A percentile compares a stretch with the other conserved stretches of the same genome.
phyloP scores from a whole-genome alignment of 177 flowering plant genomes.

The Vitis hybrid region DNA sequence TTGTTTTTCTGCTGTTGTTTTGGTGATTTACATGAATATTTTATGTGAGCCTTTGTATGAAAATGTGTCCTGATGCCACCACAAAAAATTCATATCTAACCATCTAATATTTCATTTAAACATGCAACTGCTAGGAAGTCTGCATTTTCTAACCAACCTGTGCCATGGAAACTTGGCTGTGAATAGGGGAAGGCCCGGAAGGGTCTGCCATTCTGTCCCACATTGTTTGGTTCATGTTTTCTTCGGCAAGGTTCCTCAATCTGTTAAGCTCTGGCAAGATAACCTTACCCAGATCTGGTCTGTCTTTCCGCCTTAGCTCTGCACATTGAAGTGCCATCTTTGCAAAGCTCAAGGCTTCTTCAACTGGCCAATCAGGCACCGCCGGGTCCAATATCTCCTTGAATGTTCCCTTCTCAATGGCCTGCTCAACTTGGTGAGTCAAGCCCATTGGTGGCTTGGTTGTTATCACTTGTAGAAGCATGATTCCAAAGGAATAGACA shows the following conservation, averaged over 20 bases:
- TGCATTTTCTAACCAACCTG: slow-evolving; percentile 15
- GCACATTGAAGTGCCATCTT: slow-evolving; percentile 41
- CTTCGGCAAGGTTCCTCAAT: slow-evolving; percentile 36
- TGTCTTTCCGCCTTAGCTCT: slow-evolving; percentile 46
- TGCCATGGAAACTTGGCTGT: slow-evolving; percentile 8
- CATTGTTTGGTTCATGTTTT: slow-evolving; percentile 6
- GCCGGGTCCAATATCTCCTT: slow-evolving; percentile 35
- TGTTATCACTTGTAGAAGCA: slow-evolving; percentile 42
- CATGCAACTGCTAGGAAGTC: neutral
- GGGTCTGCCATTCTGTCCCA: neutral
- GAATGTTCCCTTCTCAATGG: slow-evolving; percentile 38
- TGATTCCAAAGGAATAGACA: slow-evolving; percentile 43
- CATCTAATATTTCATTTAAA: neutral
- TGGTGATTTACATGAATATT: no score
- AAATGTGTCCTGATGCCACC: neutral
- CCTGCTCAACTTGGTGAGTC: slow-evolving; percentile 31
- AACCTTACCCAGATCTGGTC: slow-evolving; percentile 41
- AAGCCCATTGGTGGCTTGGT: slow-evolving; percentile 44
- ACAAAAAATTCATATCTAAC: neutral
- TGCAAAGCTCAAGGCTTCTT: slow-evolving; percentile 33
- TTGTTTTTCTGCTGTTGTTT: no score
- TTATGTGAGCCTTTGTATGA: no score
- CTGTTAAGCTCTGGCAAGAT: slow-evolving; percentile 35
- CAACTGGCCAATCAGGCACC: slow-evolving; percentile 46
- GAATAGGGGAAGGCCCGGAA: slow-evolving; percentile 14